Conservation (phyloP, 2,329 filamentous ascomycete genomes). For the Neocatenulostroma microsporum region DNA sequence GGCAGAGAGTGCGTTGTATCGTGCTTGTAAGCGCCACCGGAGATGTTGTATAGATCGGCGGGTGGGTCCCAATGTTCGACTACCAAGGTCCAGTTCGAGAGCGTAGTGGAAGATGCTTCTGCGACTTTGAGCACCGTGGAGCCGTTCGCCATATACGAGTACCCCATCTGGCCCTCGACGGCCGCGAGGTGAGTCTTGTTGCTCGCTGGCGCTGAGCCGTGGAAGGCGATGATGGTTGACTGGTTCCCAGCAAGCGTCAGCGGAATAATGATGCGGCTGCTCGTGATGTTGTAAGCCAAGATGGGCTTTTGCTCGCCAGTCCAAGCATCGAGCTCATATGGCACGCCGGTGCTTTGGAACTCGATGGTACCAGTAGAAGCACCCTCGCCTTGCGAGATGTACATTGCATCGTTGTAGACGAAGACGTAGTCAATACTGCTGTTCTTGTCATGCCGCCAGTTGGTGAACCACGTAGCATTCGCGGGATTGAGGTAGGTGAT, state of each 20-base stretch:
- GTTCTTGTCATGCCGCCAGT: conserved; percentile 28
- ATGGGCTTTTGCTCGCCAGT: conserved; percentile 32
- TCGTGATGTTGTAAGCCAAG: conserved; percentile 26
- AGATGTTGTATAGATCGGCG: conserved; percentile 21
- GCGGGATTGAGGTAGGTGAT: conserved; percentile 13
- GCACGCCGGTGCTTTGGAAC: conserved; percentile 26
- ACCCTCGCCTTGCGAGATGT: conserved; percentile 14
- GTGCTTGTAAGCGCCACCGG: conserved; percentile 13
- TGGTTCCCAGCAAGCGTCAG: conserved; percentile 35
- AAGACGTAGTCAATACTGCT: conserved; percentile 31
- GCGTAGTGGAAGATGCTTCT: too few relatives aligned
- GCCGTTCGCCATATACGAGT: too few relatives aligned
- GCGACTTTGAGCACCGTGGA: too few relatives aligned
- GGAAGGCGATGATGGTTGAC: conserved; percentile 35
- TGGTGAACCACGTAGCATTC: conserved; percentile 29
- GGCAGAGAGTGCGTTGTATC: conserved; percentile 29
- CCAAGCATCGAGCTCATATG: conserved; percentile 38
- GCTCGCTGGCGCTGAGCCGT: too few relatives aligned
- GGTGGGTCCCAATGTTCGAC: conserved; percentile 36
- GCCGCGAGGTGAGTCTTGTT: too few relatives aligned
- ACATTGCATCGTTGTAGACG: conserved; percentile 35
- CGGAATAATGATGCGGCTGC: conserved; percentile 26
- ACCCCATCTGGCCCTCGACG: too few relatives aligned
- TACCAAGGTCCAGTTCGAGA: conserved; percentile 31
- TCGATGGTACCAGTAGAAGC: conserved; percentile 20